Percentiles rank a stretch among this genome's conserved stretches.
phyloP scores from a whole-genome alignment of 2,329 filamentous ascomycete species.

The Setomelanomma holmii region DNA sequence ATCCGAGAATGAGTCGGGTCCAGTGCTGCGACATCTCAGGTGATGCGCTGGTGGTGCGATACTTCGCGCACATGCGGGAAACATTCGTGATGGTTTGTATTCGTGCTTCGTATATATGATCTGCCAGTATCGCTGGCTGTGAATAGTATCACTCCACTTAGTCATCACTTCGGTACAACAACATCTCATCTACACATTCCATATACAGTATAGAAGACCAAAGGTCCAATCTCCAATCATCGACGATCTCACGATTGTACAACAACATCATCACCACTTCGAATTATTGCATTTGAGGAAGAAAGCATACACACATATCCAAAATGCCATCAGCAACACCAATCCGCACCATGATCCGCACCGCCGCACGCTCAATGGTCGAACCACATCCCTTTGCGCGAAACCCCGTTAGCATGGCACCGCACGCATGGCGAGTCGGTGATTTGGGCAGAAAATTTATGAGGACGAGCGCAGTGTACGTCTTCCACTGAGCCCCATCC shows the following conservation, averaged over 20 bases:
- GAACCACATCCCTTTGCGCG: slow-evolving; percentile 47
- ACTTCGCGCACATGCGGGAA: background rate
- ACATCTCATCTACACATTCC: background rate
- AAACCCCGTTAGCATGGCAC: slow-evolving; percentile 30
- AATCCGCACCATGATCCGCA: slow-evolving; percentile 40
- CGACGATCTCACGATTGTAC: no score
- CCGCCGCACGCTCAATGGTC: slow-evolving; percentile 39
- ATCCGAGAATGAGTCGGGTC: slow-evolving; percentile 5
- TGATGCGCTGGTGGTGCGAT: slow-evolving; percentile 26
- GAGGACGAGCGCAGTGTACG: slow-evolving; percentile 38
- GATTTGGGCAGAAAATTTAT: slow-evolving; percentile 29
- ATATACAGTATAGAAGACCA: no score
- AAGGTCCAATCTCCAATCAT: slow-evolving; percentile 1
- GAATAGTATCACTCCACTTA: slow-evolving; percentile 4
- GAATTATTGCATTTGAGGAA: no score
- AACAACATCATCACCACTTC: background rate
- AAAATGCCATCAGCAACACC: slow-evolving; percentile 43
- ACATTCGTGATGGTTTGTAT: background rate
- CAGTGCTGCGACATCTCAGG: slow-evolving; percentile 14
- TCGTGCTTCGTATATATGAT: slow-evolving; percentile 1
- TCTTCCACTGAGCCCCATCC: background rate
- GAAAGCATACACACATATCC: slow-evolving; percentile 6
- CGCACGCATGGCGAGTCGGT: slow-evolving; percentile 33
- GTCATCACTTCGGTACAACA: slow-evolving; percentile 6
- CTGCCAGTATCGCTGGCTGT: background rate